Conservation (phyloP, 2,329 filamentous ascomycete genomes). For the Zymoseptoria brevis region DNA sequence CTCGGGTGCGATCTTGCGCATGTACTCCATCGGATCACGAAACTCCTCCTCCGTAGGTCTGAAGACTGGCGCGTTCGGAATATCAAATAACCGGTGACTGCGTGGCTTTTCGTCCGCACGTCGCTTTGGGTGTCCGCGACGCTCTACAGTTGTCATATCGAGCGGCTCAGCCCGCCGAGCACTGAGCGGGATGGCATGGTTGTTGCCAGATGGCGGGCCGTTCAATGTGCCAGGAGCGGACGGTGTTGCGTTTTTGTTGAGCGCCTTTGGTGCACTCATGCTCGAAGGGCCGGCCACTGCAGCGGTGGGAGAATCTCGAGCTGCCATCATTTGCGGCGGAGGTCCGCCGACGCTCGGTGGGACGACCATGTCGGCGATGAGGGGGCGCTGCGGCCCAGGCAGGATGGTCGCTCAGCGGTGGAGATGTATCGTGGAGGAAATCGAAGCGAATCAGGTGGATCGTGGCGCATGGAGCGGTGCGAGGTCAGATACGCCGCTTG, state of each 20-base stretch:
- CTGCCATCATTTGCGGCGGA: slow-evolving; percentile 2
- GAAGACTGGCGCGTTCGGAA: slow-evolving; percentile 86
- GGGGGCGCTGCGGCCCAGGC: slow-evolving; percentile 7
- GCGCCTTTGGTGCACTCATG: slow-evolving; percentile 6
- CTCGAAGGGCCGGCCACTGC: slow-evolving; percentile 6
- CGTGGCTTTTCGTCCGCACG: slow-evolving; percentile 57
- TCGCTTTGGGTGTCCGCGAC: slow-evolving; percentile 72
- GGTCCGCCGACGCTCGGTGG: slow-evolving; percentile 22
- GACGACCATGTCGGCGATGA: slow-evolving; percentile 22
- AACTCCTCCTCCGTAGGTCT: slow-evolving; percentile 88
- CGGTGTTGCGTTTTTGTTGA: slow-evolving; percentile 15
- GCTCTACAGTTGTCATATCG: slow-evolving; percentile 83
- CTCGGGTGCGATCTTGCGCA: slow-evolving; percentile 82
- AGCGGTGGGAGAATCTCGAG: slow-evolving; percentile 10
- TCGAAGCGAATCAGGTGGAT: neutral
- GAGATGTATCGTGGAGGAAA: neutral
- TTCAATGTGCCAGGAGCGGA: slow-evolving; percentile 27
- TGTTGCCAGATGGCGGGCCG: slow-evolving; percentile 33
- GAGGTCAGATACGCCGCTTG: slow-evolving; percentile 3
- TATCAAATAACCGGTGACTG: slow-evolving; percentile 61
- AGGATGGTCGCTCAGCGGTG: neutral
- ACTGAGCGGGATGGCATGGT: slow-evolving; percentile 50
- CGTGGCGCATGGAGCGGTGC: slow-evolving; percentile 4
- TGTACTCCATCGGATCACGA: slow-evolving; percentile 87
- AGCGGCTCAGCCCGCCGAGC: slow-evolving; percentile 60